Evolutionary conservation across 108 stramenopile species (phyloP), one percentile per base, ranked within the genome.

Genomic region (Nitzschia sp.): DNA sequence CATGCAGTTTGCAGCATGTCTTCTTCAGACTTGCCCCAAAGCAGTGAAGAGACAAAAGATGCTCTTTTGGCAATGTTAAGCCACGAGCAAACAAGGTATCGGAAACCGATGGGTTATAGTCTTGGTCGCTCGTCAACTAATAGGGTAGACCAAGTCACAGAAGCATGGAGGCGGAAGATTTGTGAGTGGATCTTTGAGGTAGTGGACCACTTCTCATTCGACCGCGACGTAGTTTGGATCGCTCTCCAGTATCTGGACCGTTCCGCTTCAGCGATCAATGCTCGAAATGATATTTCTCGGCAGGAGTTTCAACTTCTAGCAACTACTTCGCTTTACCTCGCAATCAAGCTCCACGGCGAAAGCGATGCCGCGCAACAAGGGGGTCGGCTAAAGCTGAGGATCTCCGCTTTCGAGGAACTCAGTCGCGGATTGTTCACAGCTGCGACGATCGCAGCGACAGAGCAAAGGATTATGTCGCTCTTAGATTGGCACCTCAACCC

Each of bases 311-410:
- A 89, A 49, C 72, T 89, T 2, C 29, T 82, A 46, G 88, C 88
- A 32, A 78, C 84, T 6, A 74, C 85, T 24, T 76, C 72, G 8
- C 79, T 89, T 54, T 89, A 82, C 51, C 82, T 85, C 17, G 85
- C 88, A 21, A 75, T 89, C 65, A 89, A 89, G 60, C 36, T 86
- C 6, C 88, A 89, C 54, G 86, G 78, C 8, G 85, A 86, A 71
- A 71, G 68, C 28, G 82, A 79, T 23, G n/a, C n/a, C n/a, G 55
- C 77, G 11, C 35, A 45, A 15, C 55, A 79, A 29, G 69, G 75
- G 24, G 54, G 47, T 21, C 66, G 79, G 24, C 56, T 80, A 45
- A 84, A 75, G 60, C 64, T 84, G 29, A 64, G 59, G 26, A 68
- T 84, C 29, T 71, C 64, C 58, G 68, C 85, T 27, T 91, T 91